Evolutionary conservation across 257 asterid species (phyloP).

Genomic region (Datura wrightii): DNA sequence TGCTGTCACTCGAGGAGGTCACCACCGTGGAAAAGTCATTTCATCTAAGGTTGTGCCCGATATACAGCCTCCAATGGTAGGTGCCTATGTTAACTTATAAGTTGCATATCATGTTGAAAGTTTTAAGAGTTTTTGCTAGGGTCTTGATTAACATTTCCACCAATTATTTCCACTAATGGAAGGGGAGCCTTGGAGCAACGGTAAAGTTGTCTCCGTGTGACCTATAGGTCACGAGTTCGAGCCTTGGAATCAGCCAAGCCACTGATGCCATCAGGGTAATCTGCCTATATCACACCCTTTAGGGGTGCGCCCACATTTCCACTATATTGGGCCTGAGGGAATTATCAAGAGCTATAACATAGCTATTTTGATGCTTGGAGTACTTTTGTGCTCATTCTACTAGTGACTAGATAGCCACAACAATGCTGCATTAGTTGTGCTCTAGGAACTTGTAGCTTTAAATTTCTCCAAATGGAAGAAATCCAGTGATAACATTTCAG

Average conservation of each 20-base stretch:
- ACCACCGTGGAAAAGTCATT: slow-evolving; percentile 46
- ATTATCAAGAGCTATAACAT: slow-evolving; percentile 18
- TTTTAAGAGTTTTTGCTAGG: neutral
- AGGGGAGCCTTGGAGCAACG: too few relatives aligned
- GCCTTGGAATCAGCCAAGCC: too few relatives aligned
- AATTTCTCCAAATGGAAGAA: neutral
- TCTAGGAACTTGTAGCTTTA: neutral
- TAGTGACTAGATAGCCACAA: slow-evolving; percentile 16
- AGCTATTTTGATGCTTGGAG: slow-evolving; percentile 6
- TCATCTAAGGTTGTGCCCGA: slow-evolving; percentile 43
- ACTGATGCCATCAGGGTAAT: too few relatives aligned
- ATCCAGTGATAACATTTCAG: neutral
- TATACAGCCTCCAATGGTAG: slow-evolving; percentile 46
- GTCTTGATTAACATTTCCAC: neutral
- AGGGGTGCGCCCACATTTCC: too few relatives aligned
- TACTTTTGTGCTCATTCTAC: neutral
- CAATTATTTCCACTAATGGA: neutral
- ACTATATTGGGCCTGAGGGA: neutral
- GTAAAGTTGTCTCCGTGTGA: too few relatives aligned
- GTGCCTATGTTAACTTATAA: neutral
- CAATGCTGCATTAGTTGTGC: slow-evolving; percentile 5
- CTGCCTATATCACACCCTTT: too few relatives aligned
- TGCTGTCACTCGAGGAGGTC: slow-evolving; percentile 49
- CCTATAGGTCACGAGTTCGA: too few relatives aligned
- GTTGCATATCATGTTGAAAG: neutral